phyloP scores from a whole-genome alignment of 331 rosid species.

The Acacia pycnantha region DNA sequence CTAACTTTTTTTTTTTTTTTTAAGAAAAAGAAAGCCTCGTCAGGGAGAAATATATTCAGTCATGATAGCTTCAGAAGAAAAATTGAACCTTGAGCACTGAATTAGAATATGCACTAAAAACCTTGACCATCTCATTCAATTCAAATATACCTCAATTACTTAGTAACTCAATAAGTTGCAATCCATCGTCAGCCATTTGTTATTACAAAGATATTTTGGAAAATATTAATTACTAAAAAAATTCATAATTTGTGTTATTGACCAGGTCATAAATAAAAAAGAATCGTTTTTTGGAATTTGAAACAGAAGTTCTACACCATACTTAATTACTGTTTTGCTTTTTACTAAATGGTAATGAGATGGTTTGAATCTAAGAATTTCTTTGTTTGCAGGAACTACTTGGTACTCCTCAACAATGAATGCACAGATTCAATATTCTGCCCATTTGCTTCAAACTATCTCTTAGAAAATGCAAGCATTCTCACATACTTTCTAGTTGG shows the following conservation, averaged over 20 bases:
- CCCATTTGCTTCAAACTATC: not conserved
- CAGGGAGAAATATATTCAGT: not conserved
- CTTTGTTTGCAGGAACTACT: not conserved
- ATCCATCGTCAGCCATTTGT: not conserved
- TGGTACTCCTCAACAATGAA: not conserved
- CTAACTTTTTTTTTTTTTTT: too few species aligned
- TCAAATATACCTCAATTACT: not conserved
- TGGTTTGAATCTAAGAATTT: not conserved
- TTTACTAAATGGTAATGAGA: not conserved
- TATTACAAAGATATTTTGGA: not conserved
- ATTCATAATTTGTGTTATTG: not conserved
- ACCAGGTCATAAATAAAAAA: not conserved
- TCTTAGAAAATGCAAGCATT: not conserved
- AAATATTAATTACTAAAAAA: not conserved
- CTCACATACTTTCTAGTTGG: not conserved
- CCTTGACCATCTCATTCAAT: not conserved
- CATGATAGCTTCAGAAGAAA: not conserved
- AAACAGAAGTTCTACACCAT: not conserved
- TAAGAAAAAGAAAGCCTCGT: not conserved
- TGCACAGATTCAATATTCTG: not conserved
- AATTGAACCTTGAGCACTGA: not conserved
- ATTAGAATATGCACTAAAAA: not conserved
- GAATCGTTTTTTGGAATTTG: not conserved
- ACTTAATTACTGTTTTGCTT: too few species aligned
- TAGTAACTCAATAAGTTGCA: not conserved